A percentile compares a stretch with the other conserved stretches of the same genome.
Evolutionary conservation across 1,284 basidiomycete species (phyloP).

Genomic region (Ceratobasidium sp.): DNA sequence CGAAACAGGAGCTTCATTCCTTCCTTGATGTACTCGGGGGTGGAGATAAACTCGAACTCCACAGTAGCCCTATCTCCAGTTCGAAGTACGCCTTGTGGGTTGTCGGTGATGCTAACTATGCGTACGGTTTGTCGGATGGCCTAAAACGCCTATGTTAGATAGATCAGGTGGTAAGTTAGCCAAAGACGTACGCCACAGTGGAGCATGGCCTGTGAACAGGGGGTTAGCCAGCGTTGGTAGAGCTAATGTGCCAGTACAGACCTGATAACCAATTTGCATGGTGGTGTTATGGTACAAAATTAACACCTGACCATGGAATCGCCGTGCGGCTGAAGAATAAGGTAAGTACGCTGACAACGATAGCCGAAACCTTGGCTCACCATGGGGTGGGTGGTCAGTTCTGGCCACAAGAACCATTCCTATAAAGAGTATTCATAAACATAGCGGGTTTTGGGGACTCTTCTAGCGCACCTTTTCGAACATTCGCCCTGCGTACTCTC

Average conservation of each 20-base stretch:
- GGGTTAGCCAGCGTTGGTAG: neutral
- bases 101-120: slow-evolving; percentile 83
- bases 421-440: slow-evolving; percentile 11
- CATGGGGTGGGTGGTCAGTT: slow-evolving; percentile 79
- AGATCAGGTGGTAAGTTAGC: slow-evolving; percentile 1
- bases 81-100: slow-evolving; percentile 84
- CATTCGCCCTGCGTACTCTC: slow-evolving; percentile 80
- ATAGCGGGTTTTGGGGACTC: neutral
- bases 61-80: slow-evolving; percentile 92
- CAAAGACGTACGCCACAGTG: slow-evolving; percentile 75
- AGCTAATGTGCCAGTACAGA: slow-evolving; percentile 51
- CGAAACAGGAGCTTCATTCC: slow-evolving; percentile 92
- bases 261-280: slow-evolving; percentile 89
- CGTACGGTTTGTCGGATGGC: slow-evolving; percentile 90
- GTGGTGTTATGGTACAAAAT: slow-evolving; percentile 93
- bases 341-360: slow-evolving; percentile 13
- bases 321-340: slow-evolving; percentile 66
- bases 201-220: slow-evolving; percentile 71
- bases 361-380: slow-evolving; percentile 53
- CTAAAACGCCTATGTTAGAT: slow-evolving; percentile 54
- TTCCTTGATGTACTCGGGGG: slow-evolving; percentile 89
- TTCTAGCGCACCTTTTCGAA: slow-evolving; percentile 95
- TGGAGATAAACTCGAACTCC: slow-evolving; percentile 89
- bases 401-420: slow-evolving; percentile 88
- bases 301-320: slow-evolving; percentile 86